Evolutionary conservation across 164 flowering plant species (phyloP), one percentile per base, ranked within the genome.

Genomic region (Hamamelis virginiana): DNA sequence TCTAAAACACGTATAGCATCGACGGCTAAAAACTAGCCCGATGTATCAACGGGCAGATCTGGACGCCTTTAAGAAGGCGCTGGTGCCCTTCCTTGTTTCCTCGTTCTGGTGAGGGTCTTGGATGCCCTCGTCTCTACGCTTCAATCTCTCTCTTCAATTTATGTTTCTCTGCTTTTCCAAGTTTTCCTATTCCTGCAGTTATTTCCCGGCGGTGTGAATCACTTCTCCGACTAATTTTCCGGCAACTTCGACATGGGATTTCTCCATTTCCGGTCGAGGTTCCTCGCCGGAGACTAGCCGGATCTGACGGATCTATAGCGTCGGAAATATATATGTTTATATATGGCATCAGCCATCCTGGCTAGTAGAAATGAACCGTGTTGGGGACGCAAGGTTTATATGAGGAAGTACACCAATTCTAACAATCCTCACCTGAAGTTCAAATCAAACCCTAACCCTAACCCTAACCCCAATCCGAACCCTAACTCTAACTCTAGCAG

Each of bases 331-430:
- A 22, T 51, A 38, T 46, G 18, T 48, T 15, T 67, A 25, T 70
- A 66, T 50, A 81, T 81, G 84, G 84, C 82, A 61, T 79, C 84
- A 15, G 80, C 84, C 15, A 69, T 81, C 59, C 63, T 81, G 19
- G 75, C 75, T 2, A 72, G 77, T 62, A 71, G 73, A 27, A 77
- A 77, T 75, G 79, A 77, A 67, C 78, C 79, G n/a, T 60, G 41
- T 44, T 79, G 81, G 77, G 82, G 75, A 61, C 48, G 68, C 9
- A 77, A 76, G 70, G 80, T 75, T 41, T 82, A 77, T 65, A 78
- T 68, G 84, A 80, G 82, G 75, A 80, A 80, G 69, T 69, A 67
- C 77, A 72, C 81, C 68, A 73, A 73, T 60, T 8, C 72, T 59
- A 48, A 46, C 41, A 59, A 58, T 66, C 63, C 67, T 48, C 38